phyloP scores from a whole-genome alignment of 345 rosid genomes.

The Clausena lansium region DNA sequence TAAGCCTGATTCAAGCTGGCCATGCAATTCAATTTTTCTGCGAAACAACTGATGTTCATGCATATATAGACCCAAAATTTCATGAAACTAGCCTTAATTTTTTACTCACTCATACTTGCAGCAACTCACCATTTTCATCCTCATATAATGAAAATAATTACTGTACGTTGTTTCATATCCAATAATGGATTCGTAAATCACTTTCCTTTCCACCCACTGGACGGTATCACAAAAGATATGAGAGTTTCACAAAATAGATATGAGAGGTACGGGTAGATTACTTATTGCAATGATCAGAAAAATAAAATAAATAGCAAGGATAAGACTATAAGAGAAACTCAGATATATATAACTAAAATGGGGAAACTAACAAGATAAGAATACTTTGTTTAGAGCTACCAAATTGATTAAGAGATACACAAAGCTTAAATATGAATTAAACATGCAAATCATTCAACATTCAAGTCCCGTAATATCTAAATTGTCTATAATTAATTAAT shows the following conservation, averaged over 20 bases:
- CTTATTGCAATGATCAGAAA: too few relatives aligned
- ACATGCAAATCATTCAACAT: too few relatives aligned
- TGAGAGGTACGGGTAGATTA: too few relatives aligned
- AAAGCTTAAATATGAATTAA: background rate
- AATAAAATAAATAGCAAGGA: background rate
- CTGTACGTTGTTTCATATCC: constrained; percentile 3
- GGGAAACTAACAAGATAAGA: background rate
- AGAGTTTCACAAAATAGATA: too few relatives aligned
- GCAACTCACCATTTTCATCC: background rate
- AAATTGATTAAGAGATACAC: background rate
- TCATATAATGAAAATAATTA: background rate
- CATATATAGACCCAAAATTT: background rate
- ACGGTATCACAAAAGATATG: too few relatives aligned
- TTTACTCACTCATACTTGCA: background rate
- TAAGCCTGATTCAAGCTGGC: background rate
- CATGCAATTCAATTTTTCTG: constrained; percentile 1
- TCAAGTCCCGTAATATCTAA: too few relatives aligned
- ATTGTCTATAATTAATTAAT: too few relatives aligned
- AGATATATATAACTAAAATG: background rate
- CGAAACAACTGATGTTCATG: background rate
- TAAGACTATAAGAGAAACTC: background rate
- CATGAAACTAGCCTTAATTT: background rate
- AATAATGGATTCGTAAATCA: too few relatives aligned
- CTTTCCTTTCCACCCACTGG: too few relatives aligned
- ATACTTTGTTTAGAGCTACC: background rate